Evolutionary conservation across 257 asterid species (phyloP).

Genomic region (Nicotiana tomentosiformis): DNA sequence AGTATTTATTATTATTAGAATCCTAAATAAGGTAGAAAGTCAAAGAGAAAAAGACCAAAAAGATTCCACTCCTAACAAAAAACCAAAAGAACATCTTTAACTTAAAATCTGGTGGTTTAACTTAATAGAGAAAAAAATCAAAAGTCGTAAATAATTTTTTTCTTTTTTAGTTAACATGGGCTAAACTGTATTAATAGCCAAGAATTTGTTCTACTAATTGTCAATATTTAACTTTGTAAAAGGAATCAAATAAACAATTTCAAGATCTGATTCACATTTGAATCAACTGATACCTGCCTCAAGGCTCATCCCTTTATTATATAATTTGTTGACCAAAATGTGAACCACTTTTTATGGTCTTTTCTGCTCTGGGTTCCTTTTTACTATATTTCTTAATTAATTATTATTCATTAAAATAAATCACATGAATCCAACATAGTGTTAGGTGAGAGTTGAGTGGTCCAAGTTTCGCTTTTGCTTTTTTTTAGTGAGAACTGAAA

Average conservation of each 20-base stretch:
- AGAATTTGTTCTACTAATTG: background rate
- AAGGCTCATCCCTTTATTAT: background rate
- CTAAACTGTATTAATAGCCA: background rate
- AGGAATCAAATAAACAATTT: background rate
- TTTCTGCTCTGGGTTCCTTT: background rate
- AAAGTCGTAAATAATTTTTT: too few species aligned
- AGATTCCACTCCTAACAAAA: too few species aligned
- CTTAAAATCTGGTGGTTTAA: too few species aligned
- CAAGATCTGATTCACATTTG: conserved; percentile 2
- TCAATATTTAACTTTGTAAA: background rate
- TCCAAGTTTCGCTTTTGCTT: background rate
- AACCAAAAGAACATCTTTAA: too few species aligned
- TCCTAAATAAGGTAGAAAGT: too few species aligned
- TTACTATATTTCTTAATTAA: background rate
- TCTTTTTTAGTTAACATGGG: background rate
- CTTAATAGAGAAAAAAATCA: too few species aligned
- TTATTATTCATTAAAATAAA: background rate
- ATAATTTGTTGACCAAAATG: background rate
- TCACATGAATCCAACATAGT: background rate
- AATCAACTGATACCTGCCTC: background rate
- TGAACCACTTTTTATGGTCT: background rate
- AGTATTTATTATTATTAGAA: too few species aligned
- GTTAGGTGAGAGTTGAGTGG: background rate
- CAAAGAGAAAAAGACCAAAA: too few species aligned
- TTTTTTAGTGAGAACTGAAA: background rate